Evolutionary conservation across 345 rosid genomes (phyloP).

Genomic region (Sonneratia alba): DNA sequence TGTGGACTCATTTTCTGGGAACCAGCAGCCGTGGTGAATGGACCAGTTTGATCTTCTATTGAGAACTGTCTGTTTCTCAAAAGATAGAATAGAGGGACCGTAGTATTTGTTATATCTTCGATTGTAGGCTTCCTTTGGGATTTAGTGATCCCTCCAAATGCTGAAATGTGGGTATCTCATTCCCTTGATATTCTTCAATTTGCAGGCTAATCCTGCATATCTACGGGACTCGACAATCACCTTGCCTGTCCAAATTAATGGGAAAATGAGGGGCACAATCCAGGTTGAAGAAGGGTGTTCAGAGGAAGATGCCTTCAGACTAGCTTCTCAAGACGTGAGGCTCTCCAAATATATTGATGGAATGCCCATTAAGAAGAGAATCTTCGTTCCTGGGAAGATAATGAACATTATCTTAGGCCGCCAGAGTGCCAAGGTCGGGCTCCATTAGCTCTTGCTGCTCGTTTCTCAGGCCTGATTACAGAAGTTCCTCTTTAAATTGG

Average conservation of each 20-base stretch:
- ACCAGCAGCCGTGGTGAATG: background rate
- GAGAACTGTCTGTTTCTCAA: background rate
- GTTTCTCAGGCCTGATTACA: background rate
- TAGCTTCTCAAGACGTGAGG: conserved; percentile 58
- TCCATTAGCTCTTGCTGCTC: background rate
- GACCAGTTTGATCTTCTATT: background rate
- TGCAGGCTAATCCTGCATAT: conserved; percentile 68
- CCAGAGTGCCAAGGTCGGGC: conserved; percentile 43
- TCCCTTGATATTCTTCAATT: conserved; percentile 1
- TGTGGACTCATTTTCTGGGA: background rate
- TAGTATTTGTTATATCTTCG: background rate
- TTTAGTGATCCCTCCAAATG: background rate
- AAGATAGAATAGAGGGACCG: background rate
- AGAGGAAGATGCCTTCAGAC: conserved; percentile 67
- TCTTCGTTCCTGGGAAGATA: conserved; percentile 84
- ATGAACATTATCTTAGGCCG: conserved; percentile 66
- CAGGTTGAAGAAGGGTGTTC: conserved; percentile 76
- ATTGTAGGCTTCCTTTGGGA: background rate
- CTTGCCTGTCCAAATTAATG: conserved; percentile 93
- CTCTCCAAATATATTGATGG: conserved; percentile 55
- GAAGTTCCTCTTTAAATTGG: background rate
- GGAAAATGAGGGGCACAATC: conserved; percentile 87
- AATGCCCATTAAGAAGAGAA: conserved; percentile 54
- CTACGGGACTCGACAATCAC: conserved; percentile 53
- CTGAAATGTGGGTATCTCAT: background rate